Conservation (phyloP, 768 basidiomycete species). For the Lactarius indigo region DNA sequence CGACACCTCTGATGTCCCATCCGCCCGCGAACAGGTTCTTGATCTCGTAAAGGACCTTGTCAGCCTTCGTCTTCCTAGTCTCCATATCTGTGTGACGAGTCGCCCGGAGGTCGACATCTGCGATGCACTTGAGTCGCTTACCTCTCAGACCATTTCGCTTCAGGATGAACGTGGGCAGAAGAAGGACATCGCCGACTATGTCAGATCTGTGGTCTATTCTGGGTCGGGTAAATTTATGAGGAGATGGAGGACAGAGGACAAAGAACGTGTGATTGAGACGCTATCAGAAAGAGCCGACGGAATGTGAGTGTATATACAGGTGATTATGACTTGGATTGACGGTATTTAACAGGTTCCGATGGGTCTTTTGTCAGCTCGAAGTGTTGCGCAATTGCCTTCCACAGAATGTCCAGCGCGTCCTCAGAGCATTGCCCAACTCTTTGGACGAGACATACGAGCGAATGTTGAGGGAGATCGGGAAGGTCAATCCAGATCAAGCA, state of each 20-base stretch:
- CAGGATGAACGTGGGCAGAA: neutral
- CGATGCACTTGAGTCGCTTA: neutral
- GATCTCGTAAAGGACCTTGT: neutral
- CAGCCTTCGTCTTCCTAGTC: neutral
- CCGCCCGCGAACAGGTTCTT: neutral
- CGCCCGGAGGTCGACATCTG: neutral
- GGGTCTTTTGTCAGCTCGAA: neutral
- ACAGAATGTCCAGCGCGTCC: neutral
- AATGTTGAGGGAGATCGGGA: neutral
- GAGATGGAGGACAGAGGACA: neutral
- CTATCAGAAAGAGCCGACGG: neutral
- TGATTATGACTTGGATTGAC: neutral
- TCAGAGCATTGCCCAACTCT: neutral
- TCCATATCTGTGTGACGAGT: neutral
- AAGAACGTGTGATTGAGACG: neutral
- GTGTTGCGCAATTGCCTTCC: neutral
- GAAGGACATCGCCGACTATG: neutral
- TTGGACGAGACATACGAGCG: neutral
- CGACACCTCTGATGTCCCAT: neutral
- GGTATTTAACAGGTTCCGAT: neutral
- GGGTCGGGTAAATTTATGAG: neutral
- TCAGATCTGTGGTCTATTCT: neutral
- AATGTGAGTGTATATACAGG: neutral
- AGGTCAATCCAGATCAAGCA: neutral
- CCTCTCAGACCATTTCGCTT: neutral